Base-by-base conservation (phyloP, 192 early-diverging fungal species). In the Geosiphon pyriformis region DNA sequence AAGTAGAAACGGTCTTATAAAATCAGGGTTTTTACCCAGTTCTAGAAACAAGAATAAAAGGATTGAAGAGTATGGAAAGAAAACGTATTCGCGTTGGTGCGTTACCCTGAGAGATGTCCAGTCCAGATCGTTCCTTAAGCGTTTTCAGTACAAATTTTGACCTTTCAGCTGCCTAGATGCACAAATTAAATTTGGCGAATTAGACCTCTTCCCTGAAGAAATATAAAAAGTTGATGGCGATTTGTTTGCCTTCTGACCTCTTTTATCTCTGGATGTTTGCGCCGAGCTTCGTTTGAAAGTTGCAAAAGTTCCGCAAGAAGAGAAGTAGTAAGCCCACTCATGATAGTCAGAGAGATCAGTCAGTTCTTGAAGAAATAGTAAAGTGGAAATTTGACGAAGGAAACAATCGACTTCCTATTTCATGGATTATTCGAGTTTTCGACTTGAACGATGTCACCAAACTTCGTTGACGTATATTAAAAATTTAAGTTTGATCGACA, bases 251-350 rank as follows among this genome's bases (percentile, higher is more conserved):
- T 49, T 29, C 12, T 34, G 61, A 93, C 91, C 73, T 98, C 96
- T 80, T 96, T 96, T n/a, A 98, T 90, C 59, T 94, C 93, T 20
- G 94, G 91, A 77, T 94, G 78, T 69, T 94, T 95, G 65, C 89
- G 82, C 47, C 88, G 78, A 3, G 94, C 90, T 68, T 98, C 96
- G 49, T 79, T 89, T 35, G 93, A 91, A 47, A 98, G 82, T 26
- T 76, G 74, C 54, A 90, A 77, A 37, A 98, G 86, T 76, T 98
- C 96, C 33, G 81, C 82, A 35, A 89, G 83, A 20, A 98, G 80
- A 23, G 80, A 83, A 47, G 76, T 74, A 23, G 76, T 79, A 18
- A 85, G 67, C n/a, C 76, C 76, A 53, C 78, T 80, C 78, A 80
- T 80, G n/a, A n/a, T n/a, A n/a, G n/a, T n/a, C n/a, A n/a, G n/a